Evolutionary conservation across 768 basidiomycete genomes (phyloP), one percentile per base, ranked within the genome.

Genomic region (Rubroboletus pulcherrimus): DNA sequence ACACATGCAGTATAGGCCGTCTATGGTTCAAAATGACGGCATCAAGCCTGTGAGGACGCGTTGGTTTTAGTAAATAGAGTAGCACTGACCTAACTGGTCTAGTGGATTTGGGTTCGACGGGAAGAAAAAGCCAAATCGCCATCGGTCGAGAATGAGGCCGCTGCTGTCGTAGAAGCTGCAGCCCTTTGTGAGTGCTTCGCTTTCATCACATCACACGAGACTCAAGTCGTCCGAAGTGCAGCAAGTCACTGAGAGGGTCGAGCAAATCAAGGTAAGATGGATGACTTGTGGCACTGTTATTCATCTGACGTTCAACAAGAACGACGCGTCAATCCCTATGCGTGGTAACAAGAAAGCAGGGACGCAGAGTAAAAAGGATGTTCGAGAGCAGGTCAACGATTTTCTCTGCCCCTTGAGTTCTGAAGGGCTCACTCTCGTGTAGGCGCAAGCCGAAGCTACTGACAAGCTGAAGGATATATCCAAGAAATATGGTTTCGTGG

Each of bases 21-120:
- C 87, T 17, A 85, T 89, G 86, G 84, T 89, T 10, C 82, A 87
- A 60, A 81, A 90, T 64, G 85, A 89, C 55, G 88, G 87, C 5
- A 85, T 77, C 0, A 89, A 88, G 68, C 87, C 87, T 41, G 88
- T 89, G 54, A 66, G 82, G 57, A 52, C 14, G 12, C 24, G 38
- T 55, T n/a, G 1, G 21, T 34, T n/a, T 17, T 5, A 37, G 24
- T 21, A 11, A 41, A 42, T 7, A 30, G 19, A 11, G 30, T 10
- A 15, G 4, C 5, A 9, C 38, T 60, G 12, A 66, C 49, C 1
- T 4, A 8, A 29, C 8, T 11, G 24, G 37, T 49, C 44, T 49
- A 88, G 86, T 90, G 87, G 87, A 78, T 89, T 51, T 89, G 86
- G 86, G 82, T 81, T 14, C 51, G 58, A 45, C 49, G 58, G 12